Conservation (phyloP, 208 protist species). For the Lotmaria passim region DNA sequence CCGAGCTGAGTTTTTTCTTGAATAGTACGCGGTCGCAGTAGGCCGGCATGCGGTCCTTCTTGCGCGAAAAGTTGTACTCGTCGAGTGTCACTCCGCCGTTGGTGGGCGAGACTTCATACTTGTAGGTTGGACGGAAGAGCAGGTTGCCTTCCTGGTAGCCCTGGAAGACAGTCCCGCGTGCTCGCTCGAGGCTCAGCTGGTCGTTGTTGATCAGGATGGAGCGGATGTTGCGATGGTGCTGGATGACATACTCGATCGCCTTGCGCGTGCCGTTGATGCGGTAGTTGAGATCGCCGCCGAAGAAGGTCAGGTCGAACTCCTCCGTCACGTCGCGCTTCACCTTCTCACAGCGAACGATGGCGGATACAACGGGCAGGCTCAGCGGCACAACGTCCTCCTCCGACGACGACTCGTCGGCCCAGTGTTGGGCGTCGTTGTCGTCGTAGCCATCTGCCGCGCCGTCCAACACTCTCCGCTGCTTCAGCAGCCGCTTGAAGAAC, state of each 20-base stretch:
- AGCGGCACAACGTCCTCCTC: constrained; percentile 20
- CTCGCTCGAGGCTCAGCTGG: constrained; percentile 89
- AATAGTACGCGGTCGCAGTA: constrained; percentile 90
- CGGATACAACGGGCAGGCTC: constrained; percentile 20
- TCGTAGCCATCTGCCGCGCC: constrained; percentile 23
- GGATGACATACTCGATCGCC: constrained; percentile 82
- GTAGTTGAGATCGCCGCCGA: constrained; percentile 97
- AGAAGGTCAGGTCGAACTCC: constrained; percentile 93
- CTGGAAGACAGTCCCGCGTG: constrained; percentile 77
- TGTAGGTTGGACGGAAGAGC: constrained; percentile 94
- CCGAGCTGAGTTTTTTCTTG: constrained; percentile 52
- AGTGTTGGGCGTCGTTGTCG: constrained; percentile 5
- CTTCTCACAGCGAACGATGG: neutral
- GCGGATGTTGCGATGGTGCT: constrained; percentile 62
- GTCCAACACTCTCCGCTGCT: neutral
- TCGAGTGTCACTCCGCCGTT: constrained; percentile 41
- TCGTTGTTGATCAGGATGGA: constrained; percentile 88
- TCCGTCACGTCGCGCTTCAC: constrained; percentile 78
- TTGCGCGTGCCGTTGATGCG: constrained; percentile 89
- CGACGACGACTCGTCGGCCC: constrained; percentile 3
- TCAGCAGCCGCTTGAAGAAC: constrained; percentile 40
- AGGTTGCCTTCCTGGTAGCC: constrained; percentile 88
- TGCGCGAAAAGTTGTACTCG: constrained; percentile 67
- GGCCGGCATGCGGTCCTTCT: constrained; percentile 79
- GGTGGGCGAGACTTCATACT: constrained; percentile 72